These are phyloP conservation scores for Anisodus acutangulus DNA, from an alignment of 257 asterid genomes.

Conservation along the genomic window DNA sequence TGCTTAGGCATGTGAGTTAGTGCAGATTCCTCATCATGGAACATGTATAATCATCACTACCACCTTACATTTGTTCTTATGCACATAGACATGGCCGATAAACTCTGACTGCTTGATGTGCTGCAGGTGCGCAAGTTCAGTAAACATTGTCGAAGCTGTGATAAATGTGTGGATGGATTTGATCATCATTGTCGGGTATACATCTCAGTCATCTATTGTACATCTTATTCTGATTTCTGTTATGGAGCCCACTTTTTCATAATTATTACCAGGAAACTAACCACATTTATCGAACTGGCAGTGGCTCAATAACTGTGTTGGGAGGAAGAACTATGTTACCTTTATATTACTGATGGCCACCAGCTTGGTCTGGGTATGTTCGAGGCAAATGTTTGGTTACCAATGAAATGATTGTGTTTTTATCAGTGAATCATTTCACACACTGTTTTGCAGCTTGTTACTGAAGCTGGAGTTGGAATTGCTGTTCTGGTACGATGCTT, in stretches of 20 bases:
- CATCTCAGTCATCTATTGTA: slow-evolving; percentile 33
- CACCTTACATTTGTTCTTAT: neutral
- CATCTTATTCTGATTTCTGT: slow-evolving; percentile 20
- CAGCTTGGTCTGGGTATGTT: slow-evolving; percentile 93
- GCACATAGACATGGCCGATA: slow-evolving; percentile 15
- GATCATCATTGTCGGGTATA: slow-evolving; percentile 99
- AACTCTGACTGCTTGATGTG: slow-evolving; percentile 19
- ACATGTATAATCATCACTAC: neutral
- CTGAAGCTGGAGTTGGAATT: slow-evolving; percentile 89
- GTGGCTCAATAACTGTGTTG: slow-evolving; percentile 99
- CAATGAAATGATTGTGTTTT: neutral
- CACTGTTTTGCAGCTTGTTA: slow-evolving; percentile 63
- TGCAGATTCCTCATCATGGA: slow-evolving; percentile 20
- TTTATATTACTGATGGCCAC: slow-evolving; percentile 84
- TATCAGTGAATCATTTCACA: slow-evolving; percentile 32
- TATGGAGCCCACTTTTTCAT: slow-evolving; percentile 28
- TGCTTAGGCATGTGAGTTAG: slow-evolving; percentile 7
- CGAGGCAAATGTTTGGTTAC: slow-evolving; percentile 21
- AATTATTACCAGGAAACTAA: slow-evolving; percentile 41
- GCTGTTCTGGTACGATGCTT: slow-evolving; percentile 91
- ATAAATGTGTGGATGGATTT: slow-evolving; percentile 98
- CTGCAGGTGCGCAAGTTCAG: slow-evolving; percentile 90
- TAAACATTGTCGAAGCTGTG: slow-evolving; percentile 99
- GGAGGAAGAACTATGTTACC: slow-evolving; percentile 82
- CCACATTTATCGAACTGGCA: slow-evolving; percentile 45